phyloP scores from a whole-genome alignment of 2,329 filamentous ascomycete genomes.

The Davidsoniella australis region DNA sequence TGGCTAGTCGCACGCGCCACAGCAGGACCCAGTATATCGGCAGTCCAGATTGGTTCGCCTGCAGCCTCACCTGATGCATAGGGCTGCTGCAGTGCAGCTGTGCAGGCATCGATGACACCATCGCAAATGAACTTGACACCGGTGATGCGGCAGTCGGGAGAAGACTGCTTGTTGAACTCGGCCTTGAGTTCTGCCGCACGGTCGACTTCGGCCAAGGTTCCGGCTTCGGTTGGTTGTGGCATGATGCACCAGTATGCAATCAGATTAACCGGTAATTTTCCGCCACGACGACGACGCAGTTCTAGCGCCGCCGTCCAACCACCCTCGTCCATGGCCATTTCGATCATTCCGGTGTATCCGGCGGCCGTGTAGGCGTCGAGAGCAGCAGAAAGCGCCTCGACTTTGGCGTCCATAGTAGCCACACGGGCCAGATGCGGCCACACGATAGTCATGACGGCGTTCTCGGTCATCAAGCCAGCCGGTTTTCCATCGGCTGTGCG shows the following conservation, averaged over 20 bases:
- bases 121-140: slow-evolving; percentile 51
- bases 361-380: slow-evolving; percentile 32
- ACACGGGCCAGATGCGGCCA: slow-evolving; percentile 37
- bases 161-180: slow-evolving; percentile 20
- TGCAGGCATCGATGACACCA: slow-evolving; percentile 48
- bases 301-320: slow-evolving; percentile 34
- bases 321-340: slow-evolving; percentile 45
- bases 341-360: slow-evolving; percentile 38
- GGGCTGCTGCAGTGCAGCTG: slow-evolving; percentile 40
- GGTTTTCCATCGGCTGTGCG: slow-evolving; percentile 30
- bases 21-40: slow-evolving; percentile 32
- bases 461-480: slow-evolving; percentile 34
- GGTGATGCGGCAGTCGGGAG: slow-evolving; percentile 29
- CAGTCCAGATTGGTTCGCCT: slow-evolving; percentile 35
- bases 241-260: slow-evolving; percentile 41
- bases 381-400: slow-evolving; percentile 29
- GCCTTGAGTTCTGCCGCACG: slow-evolving; percentile 28
- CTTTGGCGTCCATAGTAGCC: slow-evolving; percentile 29
- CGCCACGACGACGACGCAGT: slow-evolving; percentile 22
- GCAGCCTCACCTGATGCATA: slow-evolving; percentile 32
- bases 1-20: slow-evolving; percentile 35
- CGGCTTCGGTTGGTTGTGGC: slow-evolving; percentile 25
- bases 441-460: slow-evolving; percentile 32
- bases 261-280: slow-evolving; percentile 26
- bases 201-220: slow-evolving; percentile 30